Base-by-base conservation (phyloP, 2,329 filamentous ascomycete species). In the Colletotrichum cereale region DNA sequence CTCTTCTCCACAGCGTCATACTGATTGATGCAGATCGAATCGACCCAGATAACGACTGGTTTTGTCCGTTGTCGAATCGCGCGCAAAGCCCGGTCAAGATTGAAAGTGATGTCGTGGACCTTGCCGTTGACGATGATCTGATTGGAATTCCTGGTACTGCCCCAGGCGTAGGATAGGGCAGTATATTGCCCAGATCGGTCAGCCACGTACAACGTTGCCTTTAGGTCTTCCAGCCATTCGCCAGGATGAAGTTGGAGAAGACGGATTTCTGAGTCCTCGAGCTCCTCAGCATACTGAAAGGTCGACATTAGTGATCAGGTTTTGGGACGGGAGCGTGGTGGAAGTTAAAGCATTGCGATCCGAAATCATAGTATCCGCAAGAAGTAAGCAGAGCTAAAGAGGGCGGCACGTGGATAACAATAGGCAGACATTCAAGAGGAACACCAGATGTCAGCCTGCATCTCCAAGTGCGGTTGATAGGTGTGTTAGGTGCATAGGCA, bases 141-240 rank as follows among this genome's bases (percentile, higher is more conserved):
- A 61, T 50, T 71, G 68, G 18, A 67, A 60, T 26, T 71, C 67
- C 42, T 74, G 40, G 4, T 72, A 64, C 73, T 76, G 1, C 76
- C 78, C 77, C 78, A 79, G 1, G 77, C 76, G 29, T 79, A 80
- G 3, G 77, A 79, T 0, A 80, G 53, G 7, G 77, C 77, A 14
- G 63, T 68, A 29, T 79, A 79, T 8, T 48, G 3, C 11, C 62
- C 42, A 24, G 8, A 5, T 29, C 40, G 31, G 6, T 58, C 12
- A 11, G 65, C 56, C 18, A 69, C 26, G 26, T 70, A 66, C 4
- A 73, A 18, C 14, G 50, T 58, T 16, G 47, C 61, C 16, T 24
- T 26, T 14, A 73, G 66, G 7, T 62, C 62, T 18, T 70, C 72
- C 2, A 65, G 56, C 72, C 69, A 73, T 5, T 66, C 56, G 4